phyloP scores from a whole-genome alignment of 805 yeast genomes.

The Candida vaughaniae region DNA sequence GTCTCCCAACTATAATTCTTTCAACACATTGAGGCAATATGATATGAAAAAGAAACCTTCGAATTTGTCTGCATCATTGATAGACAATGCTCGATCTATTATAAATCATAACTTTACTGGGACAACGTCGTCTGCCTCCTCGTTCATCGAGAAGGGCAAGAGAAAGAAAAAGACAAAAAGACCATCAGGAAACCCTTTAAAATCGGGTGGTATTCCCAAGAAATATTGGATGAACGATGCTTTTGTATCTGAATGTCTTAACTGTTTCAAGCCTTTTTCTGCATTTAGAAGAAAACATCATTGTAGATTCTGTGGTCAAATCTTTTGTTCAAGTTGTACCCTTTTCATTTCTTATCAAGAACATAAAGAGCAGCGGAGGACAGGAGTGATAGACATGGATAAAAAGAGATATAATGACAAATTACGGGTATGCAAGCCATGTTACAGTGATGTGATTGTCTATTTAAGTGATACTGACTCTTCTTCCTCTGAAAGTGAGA shows the following conservation, averaged over 20 bases:
- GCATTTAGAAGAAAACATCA: constrained; percentile 92
- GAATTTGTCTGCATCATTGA: constrained; percentile 30
- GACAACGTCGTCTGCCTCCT: constrained; percentile 31
- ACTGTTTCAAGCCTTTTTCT: constrained; percentile 76
- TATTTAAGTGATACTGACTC: constrained; percentile 66
- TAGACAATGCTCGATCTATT: constrained; percentile 40
- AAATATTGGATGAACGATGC: constrained; percentile 98
- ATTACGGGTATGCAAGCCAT: constrained; percentile 74
- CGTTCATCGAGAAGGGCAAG: constrained; percentile 19
- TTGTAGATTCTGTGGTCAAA: constrained; percentile 94
- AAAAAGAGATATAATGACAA: constrained; percentile 60
- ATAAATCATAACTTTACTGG: constrained; percentile 27
- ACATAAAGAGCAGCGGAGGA: constrained; percentile 37
- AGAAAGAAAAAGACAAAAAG: constrained; percentile 29
- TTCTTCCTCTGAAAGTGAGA: constrained; percentile 26
- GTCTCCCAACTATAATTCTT: constrained; percentile 12
- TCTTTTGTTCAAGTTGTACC: constrained; percentile 85
- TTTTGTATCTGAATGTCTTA: constrained; percentile 82
- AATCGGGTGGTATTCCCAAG: constrained; percentile 55
- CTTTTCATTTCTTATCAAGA: constrained; percentile 60
- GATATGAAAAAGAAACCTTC: constrained; percentile 26
- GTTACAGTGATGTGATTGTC: constrained; percentile 69
- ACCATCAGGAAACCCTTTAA: constrained; percentile 41
- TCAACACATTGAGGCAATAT: constrained; percentile 19
- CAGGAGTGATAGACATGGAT: constrained; percentile 14